These are phyloP conservation scores for Aspergillus pseudoterreus DNA, from an alignment of 2,329 filamentous ascomycete genomes.

Conservation along the genomic window DNA sequence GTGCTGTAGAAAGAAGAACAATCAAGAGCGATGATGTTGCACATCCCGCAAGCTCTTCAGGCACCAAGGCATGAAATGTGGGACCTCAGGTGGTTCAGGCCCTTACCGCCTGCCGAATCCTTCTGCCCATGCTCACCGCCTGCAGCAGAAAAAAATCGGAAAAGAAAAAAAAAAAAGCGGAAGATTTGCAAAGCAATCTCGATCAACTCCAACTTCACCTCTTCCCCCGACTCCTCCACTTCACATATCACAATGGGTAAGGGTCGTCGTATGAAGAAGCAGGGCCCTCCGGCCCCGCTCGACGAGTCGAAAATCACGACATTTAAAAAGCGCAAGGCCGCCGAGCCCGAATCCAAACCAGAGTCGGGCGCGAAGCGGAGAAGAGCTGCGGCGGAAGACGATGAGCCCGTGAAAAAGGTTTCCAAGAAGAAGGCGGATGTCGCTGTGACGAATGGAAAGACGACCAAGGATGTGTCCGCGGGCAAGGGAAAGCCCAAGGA, in stretches of 20 bases:
- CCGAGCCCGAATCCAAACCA: conserved; percentile 56
- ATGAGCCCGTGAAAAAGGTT: conserved; percentile 32
- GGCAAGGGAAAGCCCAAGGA: conserved; percentile 27
- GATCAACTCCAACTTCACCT: conserved; percentile 7
- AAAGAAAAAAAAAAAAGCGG: conserved; percentile 22
- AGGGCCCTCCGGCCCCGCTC: conserved; percentile 78
- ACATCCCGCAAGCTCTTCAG: neutral
- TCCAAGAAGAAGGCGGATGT: conserved; percentile 27
- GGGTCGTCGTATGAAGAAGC: conserved; percentile 92
- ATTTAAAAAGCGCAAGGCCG: conserved; percentile 78
- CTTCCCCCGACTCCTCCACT: conserved; percentile 4
- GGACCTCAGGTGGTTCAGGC: conserved; percentile 8
- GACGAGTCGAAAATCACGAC: conserved; percentile 63
- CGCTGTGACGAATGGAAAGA: conserved; percentile 16
- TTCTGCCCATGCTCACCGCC: conserved; percentile 28
- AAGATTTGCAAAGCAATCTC: conserved; percentile 23
- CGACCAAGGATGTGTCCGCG: conserved; percentile 16
- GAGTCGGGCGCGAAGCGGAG: conserved; percentile 64
- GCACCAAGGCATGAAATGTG: conserved; percentile 1
- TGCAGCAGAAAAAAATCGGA: conserved; percentile 22
- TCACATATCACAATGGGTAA: conserved; percentile 66
- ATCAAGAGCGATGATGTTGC: neutral
- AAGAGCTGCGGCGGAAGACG: conserved; percentile 44
- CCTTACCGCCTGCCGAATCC: conserved; percentile 17
- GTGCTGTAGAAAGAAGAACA: neutral